phyloP scores from a whole-genome alignment of 164 flowering plant genomes.

The Pachysandra terminalis region DNA sequence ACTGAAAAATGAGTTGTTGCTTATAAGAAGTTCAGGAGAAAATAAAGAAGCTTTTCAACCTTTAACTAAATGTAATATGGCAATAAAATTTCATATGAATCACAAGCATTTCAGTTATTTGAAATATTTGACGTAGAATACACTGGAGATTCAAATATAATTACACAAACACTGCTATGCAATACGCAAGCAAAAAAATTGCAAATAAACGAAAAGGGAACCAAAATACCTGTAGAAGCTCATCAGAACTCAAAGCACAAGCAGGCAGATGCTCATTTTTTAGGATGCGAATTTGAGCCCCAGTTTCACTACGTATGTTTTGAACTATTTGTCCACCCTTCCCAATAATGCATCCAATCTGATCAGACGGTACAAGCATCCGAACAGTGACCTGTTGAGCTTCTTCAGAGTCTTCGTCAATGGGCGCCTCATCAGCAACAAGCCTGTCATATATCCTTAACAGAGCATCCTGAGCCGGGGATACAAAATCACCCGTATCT shows the following conservation, averaged over 20 bases:
- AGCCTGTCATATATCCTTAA: constrained; percentile 85
- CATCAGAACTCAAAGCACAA: constrained; percentile 85
- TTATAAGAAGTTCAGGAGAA: too few species aligned
- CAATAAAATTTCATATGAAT: too few species aligned
- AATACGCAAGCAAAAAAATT: not conserved
- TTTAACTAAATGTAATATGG: too few species aligned
- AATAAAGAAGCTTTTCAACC: too few species aligned
- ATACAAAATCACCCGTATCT: constrained; percentile 43
- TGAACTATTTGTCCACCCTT: constrained; percentile 96
- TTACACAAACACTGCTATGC: too few species aligned
- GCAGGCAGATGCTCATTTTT: constrained; percentile 83
- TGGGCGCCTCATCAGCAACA: constrained; percentile 47
- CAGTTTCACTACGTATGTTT: constrained; percentile 77
- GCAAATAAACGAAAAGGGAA: not conserved
- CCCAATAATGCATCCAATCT: constrained; percentile 93
- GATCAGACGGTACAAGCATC: constrained; percentile 96
- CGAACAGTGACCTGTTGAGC: constrained; percentile 57
- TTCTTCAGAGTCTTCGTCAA: constrained; percentile 60
- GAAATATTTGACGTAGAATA: too few species aligned
- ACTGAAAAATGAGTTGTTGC: too few species aligned
- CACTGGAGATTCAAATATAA: not conserved
- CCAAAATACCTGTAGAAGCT: constrained; percentile 77
- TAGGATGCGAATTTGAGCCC: constrained; percentile 86
- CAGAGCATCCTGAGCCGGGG: constrained; percentile 91
- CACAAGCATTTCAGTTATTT: too few species aligned